phyloP scores from a whole-genome alignment of 2,329 filamentous ascomycete genomes.

The Arthrobotrys sphaeroides region DNA sequence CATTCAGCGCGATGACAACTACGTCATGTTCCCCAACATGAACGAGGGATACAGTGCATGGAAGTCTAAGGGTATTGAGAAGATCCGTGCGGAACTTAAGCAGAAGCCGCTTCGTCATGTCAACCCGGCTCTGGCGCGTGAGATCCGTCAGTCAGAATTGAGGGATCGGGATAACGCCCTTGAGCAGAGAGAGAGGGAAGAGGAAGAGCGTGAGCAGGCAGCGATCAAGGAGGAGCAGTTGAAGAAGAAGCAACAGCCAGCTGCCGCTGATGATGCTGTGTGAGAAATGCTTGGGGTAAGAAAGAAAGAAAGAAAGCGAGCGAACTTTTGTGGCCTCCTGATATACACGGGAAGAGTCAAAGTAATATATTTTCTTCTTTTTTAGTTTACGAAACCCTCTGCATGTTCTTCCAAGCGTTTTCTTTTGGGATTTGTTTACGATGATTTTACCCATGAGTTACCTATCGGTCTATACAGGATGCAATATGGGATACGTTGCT shows the following conservation, averaged over 20 bases:
- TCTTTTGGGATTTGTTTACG: not conserved
- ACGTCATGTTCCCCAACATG: slow-evolving; percentile 63
- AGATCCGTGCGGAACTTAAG: slow-evolving; percentile 60
- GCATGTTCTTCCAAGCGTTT: slow-evolving; percentile 4
- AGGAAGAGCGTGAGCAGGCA: slow-evolving; percentile 40
- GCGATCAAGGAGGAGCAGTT: slow-evolving; percentile 24
- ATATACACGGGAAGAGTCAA: not conserved
- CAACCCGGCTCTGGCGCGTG: slow-evolving; percentile 38
- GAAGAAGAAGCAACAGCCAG: slow-evolving; percentile 27
- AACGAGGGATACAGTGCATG: slow-evolving; percentile 65
- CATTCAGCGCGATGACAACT: slow-evolving; percentile 62
- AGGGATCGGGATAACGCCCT: slow-evolving; percentile 39
- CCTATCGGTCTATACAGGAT: not conserved
- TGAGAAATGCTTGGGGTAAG: slow-evolving; percentile 4
- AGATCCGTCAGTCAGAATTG: slow-evolving; percentile 43
- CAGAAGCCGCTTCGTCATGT: slow-evolving; percentile 50
- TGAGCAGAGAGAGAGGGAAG: slow-evolving; percentile 42
- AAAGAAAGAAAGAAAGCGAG: slow-evolving; percentile 1
- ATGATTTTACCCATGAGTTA: not conserved
- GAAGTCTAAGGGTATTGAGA: slow-evolving; percentile 64
- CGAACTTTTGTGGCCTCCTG: not conserved
- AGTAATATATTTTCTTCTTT: not conserved
- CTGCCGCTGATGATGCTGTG: slow-evolving; percentile 39
- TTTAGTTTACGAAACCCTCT: not conserved
- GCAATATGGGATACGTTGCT: not conserved